Base-by-base conservation (phyloP, 345 rosid genomes). In the Eutrema yunnanense region DNA sequence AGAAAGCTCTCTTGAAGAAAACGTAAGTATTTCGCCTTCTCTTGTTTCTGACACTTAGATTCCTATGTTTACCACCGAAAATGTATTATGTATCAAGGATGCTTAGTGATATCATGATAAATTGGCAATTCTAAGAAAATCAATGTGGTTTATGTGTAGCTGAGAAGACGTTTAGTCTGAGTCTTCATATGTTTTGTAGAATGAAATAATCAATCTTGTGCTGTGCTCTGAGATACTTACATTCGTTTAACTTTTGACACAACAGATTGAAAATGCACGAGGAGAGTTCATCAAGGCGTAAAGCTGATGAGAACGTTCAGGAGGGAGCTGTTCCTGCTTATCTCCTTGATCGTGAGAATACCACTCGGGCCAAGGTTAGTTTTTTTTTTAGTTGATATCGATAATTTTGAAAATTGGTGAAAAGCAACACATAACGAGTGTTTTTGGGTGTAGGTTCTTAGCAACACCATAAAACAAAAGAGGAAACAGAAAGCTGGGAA, bases 301-400 rank as follows among this genome's bases (percentile, higher is more conserved):
- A 88, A 77, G 86, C 80, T 64, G 99, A 87, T 65, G 98, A 92
- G 62, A 79, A 96, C 43, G 97, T 96, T 50, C 86, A 78, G 9
- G 94, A 96, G n/a, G 99, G 98, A 78, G 98, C 98, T 77, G 73
- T 88, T 81, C 99, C 99, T 71, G 88, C 98, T 54, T 92, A 95
- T 82, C 86, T 95, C 10, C 81, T 95, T 74, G 99, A 95, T 81
- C 98, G 99, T 84, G 98, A 92, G 58, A 77, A 76, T 32, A 95
- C 99, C 12, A 68, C 87, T 49, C 82, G 97, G 10, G 96, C 92
- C 8, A 95, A 95, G 88, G 99, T 85, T 69, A 2, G 42, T 26
- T 27, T 22, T 32, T 38, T 14, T 16, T 43, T 3, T 7, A 56
- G 30, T 16, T 66, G 14, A 13, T 37, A 48, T 59, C 9, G 32